phyloP scores from a whole-genome alignment of 495 filamentous ascomycete genomes.

The Friedmanniomyces simplex region DNA sequence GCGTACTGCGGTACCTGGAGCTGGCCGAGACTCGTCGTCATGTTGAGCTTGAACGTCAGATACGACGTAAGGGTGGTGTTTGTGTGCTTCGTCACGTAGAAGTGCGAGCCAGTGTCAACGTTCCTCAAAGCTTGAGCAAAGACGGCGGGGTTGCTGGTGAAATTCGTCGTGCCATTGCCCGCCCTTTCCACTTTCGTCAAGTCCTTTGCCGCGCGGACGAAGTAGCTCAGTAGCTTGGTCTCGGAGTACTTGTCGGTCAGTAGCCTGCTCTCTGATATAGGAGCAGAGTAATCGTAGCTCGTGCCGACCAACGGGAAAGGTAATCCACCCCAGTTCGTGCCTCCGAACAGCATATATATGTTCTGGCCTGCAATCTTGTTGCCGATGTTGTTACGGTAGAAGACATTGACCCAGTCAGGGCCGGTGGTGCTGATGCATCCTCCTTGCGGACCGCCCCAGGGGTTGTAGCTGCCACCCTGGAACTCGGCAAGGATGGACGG shows the following conservation, averaged over 20 bases:
- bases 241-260: conserved; percentile 51
- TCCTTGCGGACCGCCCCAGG: conserved; percentile 49
- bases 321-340: conserved; percentile 44
- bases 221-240: conserved; percentile 48
- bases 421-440: conserved; percentile 36
- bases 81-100: conserved; percentile 47
- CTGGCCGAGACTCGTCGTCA: conserved; percentile 44
- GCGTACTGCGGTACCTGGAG: conserved; percentile 35
- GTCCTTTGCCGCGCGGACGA: conserved; percentile 44
- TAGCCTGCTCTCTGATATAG: conserved; percentile 46
- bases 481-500: conserved; percentile 53
- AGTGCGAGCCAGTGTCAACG: conserved; percentile 42
- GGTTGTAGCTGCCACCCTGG: conserved; percentile 54
- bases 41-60: conserved; percentile 43
- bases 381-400: conserved; percentile 46
- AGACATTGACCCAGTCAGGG: conserved; percentile 47
- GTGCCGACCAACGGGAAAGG: conserved; percentile 21
- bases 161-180: conserved; percentile 47
- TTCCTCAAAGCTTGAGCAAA: conserved; percentile 44
- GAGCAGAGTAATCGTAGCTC: conserved; percentile 28
- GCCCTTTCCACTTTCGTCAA: conserved; percentile 44
- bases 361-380: conserved; percentile 33
- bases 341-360: conserved; percentile 46
- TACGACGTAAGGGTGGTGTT: conserved; percentile 38
- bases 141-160: conserved; percentile 37